Conservation (phyloP, 2,329 filamentous ascomycete genomes). For the Aspergillus intermedius region DNA sequence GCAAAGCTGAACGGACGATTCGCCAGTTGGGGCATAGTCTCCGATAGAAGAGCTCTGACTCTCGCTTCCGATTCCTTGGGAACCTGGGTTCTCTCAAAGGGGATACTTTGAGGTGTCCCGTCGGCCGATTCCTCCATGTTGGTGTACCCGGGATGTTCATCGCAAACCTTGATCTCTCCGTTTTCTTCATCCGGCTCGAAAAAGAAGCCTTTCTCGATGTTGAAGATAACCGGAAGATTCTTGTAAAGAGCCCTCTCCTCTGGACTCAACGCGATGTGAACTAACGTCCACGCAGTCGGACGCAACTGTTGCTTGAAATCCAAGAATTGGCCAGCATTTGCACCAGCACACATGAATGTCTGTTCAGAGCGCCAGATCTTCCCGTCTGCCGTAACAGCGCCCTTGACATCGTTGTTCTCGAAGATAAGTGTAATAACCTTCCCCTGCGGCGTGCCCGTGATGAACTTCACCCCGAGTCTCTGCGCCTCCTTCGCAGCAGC, state of each 20-base stretch:
- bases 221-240: conserved; percentile 39
- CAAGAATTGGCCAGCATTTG: conserved; percentile 36
- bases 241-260: conserved; percentile 39
- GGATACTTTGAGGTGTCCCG: conserved; percentile 27
- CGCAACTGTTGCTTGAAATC: conserved; percentile 41
- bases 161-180: conserved; percentile 35
- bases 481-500: conserved; percentile 41
- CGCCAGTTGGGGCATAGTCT: conserved; percentile 49
- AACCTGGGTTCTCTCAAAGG: conserved; percentile 39
- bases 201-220: conserved; percentile 44
- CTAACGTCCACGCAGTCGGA: conserved; percentile 43
- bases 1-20: conserved; percentile 46
- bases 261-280: conserved; percentile 39
- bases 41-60: conserved; percentile 43
- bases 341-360: conserved; percentile 41
- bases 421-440: conserved; percentile 33
- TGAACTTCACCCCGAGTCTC: conserved; percentile 41
- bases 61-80: conserved; percentile 43
- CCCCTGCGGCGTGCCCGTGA: conserved; percentile 36
- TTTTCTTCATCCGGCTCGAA: conserved; percentile 41
- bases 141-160: conserved; percentile 52
- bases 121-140: conserved; percentile 34
- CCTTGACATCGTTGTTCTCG: conserved; percentile 30
- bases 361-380: conserved; percentile 29
- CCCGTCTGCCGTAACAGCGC: conserved; percentile 35